A percentile compares a stretch with the other conserved stretches of the same genome.
These are phyloP conservation scores for Musa acuminata DNA, from an alignment of 176 grass and related monocot genomes.

Conservation along the genomic window DNA sequence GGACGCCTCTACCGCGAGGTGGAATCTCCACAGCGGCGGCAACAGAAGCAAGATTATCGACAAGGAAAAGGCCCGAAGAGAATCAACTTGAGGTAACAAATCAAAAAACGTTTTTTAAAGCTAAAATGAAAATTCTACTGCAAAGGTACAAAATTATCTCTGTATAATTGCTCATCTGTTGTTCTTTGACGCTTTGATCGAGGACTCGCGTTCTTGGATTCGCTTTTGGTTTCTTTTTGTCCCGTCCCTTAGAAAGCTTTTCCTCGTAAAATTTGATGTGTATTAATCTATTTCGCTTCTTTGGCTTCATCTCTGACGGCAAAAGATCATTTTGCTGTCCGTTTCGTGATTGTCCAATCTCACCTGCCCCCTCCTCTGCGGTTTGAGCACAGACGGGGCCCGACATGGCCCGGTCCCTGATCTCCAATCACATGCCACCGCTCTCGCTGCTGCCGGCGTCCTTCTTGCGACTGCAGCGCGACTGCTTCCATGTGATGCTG, in stretches of 20 bases:
- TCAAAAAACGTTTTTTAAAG: not conserved
- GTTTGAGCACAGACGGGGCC: not conserved
- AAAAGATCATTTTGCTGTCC: no score
- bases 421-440: not conserved
- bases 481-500: not conserved
- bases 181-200: not conserved
- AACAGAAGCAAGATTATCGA: conserved; percentile 1
- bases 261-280: no score
- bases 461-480: no score
- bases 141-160: not conserved
- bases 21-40: not conserved
- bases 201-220: not conserved
- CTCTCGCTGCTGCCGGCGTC: no score
- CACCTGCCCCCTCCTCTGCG: no score
- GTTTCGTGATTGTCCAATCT: no score
- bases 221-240: no score
- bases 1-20: not conserved
- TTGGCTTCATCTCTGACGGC: no score
- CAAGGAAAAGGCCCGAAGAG: not conserved
- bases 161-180: conserved; percentile 8
- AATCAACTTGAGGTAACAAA: not conserved
- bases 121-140: not conserved
- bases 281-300: no score
- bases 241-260: no score
- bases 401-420: not conserved